These are phyloP conservation scores for Lactarius hengduanensis DNA, from an alignment of 768 basidiomycete species.

Conservation along the genomic window DNA sequence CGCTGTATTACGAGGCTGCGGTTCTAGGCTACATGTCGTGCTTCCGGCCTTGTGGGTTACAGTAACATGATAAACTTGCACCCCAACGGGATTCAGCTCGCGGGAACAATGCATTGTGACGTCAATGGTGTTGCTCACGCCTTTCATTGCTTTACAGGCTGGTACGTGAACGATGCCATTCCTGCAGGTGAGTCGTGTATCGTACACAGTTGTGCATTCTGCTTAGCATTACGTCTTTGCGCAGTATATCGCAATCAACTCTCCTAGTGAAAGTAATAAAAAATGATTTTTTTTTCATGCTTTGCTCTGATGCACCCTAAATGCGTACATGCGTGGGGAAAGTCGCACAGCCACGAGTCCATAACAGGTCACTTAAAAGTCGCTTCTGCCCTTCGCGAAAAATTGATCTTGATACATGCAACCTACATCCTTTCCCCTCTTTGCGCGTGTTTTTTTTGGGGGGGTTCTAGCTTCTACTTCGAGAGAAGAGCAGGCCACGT, in stretches of 20 bases:
- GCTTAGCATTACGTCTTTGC: background rate
- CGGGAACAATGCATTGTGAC: background rate
- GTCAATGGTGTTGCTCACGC: background rate
- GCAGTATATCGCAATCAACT: background rate
- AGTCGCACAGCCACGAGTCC: background rate
- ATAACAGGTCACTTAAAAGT: slow-evolving; percentile 3
- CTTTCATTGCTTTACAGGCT: no score
- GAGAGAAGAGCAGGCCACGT: slow-evolving; percentile 69
- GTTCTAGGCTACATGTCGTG: background rate
- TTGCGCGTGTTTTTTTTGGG: background rate
- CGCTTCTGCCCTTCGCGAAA: slow-evolving; percentile 4
- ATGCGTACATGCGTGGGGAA: slow-evolving; percentile 2
- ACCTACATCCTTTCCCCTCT: background rate
- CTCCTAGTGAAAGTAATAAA: background rate
- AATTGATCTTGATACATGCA: slow-evolving; percentile 14
- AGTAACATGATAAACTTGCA: background rate
- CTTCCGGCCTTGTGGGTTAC: background rate
- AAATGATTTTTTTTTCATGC: slow-evolving; percentile 8
- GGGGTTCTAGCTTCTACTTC: slow-evolving; percentile 44
- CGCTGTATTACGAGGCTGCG: background rate
- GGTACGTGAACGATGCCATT: no score
- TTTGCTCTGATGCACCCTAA: background rate
- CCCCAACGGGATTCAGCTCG: background rate
- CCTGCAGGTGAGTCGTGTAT: background rate
- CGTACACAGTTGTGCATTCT: background rate